These are phyloP conservation scores for Carallia pectinifolia DNA, from an alignment of 345 rosid species.

Conservation along the genomic window DNA sequence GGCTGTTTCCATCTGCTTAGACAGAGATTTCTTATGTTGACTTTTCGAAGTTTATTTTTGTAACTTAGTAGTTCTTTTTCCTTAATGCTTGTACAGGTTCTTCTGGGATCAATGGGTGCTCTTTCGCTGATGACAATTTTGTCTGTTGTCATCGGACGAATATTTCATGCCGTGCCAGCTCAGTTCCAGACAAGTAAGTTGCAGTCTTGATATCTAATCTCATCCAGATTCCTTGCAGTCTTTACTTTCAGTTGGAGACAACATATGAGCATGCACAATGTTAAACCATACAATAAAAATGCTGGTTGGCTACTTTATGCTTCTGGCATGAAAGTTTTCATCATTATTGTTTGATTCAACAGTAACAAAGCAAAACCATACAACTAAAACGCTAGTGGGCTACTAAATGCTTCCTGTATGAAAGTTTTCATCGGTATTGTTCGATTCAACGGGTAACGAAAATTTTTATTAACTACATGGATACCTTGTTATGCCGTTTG, in stretches of 20 bases:
- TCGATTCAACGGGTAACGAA: too few species aligned
- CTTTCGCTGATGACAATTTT: constrained; percentile 92
- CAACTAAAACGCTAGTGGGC: background rate
- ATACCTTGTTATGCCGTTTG: too few species aligned
- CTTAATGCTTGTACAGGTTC: constrained; percentile 65
- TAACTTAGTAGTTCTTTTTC: constrained; percentile 3
- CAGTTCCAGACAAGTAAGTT: constrained; percentile 94
- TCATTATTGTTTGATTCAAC: background rate
- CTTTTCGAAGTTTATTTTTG: background rate
- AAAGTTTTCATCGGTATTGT: background rate
- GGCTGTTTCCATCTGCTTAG: too few species aligned
- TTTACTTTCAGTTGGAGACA: background rate
- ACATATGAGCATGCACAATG: background rate
- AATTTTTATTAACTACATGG: too few species aligned
- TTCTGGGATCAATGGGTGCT: constrained; percentile 96
- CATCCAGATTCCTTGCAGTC: constrained; percentile 6
- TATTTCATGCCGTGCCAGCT: constrained; percentile 95
- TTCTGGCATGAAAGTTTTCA: background rate
- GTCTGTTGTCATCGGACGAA: constrained; percentile 84
- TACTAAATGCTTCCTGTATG: background rate
- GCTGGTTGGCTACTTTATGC: background rate
- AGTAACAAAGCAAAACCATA: too few species aligned
- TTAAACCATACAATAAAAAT: background rate
- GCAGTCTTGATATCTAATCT: background rate
- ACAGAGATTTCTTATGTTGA: background rate